Evolutionary conservation across 2,329 filamentous ascomycete species (phyloP).

Genomic region (Fusarium sambucinum): DNA sequence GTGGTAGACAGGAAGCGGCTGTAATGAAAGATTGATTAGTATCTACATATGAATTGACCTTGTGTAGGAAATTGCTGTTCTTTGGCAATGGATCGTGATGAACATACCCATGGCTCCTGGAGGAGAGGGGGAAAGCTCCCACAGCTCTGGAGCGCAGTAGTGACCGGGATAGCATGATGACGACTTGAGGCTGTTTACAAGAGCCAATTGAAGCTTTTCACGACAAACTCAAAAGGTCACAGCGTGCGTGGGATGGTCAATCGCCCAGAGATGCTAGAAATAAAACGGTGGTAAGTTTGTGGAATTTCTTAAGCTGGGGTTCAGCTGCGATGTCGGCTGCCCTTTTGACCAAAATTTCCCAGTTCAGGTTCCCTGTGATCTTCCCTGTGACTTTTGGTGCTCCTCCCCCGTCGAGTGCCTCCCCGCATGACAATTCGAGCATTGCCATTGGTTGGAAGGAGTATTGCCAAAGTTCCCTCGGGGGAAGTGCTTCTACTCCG

Average conservation of each 20-base stretch:
- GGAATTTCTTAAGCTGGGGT: slow-evolving; percentile 31
- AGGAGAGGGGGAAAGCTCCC: slow-evolving; percentile 44
- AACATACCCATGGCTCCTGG: slow-evolving; percentile 47
- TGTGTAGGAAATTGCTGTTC: background rate
- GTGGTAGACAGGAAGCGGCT: slow-evolving; percentile 67
- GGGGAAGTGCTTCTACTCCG: slow-evolving; percentile 38
- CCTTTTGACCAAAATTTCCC: slow-evolving; percentile 45
- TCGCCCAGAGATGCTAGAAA: slow-evolving; percentile 18
- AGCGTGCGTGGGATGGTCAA: slow-evolving; percentile 17
- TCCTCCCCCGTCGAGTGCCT: slow-evolving; percentile 34
- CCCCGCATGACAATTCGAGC: slow-evolving; percentile 49
- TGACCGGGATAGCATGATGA: slow-evolving; percentile 49
- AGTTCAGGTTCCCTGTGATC: slow-evolving; percentile 50
- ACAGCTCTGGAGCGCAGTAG: slow-evolving; percentile 48
- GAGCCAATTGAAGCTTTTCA: slow-evolving; percentile 41
- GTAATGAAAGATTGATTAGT: slow-evolving; percentile 11
- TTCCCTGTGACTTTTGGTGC: slow-evolving; percentile 51
- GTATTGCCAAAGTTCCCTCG: slow-evolving; percentile 14
- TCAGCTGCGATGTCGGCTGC: slow-evolving; percentile 49
- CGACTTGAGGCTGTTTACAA: slow-evolving; percentile 7
- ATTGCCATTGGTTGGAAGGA: slow-evolving; percentile 38
- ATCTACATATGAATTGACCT: background rate
- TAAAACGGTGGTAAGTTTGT: slow-evolving; percentile 28
- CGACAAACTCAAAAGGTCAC: slow-evolving; percentile 19
- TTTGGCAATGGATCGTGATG: background rate